phyloP scores from a whole-genome alignment of 176 grass and related monocot species.

The Aegilops longissima region DNA sequence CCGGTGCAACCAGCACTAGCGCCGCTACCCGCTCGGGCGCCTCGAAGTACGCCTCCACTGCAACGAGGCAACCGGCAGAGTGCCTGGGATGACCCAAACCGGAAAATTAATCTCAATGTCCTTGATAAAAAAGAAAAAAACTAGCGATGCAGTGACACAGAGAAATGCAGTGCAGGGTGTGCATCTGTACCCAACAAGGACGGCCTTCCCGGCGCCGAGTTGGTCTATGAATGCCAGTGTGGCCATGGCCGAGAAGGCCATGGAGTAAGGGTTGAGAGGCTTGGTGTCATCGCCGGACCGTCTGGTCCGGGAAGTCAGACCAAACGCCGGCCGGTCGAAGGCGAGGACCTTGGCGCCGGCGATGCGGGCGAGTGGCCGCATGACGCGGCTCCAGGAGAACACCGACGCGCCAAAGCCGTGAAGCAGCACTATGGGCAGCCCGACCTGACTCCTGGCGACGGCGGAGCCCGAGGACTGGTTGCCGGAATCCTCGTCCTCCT shows the following conservation, averaged over 20 bases:
- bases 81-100: constrained; percentile 65
- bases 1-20: constrained; percentile 77
- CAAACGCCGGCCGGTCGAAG: constrained; percentile 86
- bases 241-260: constrained; percentile 73
- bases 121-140: neutral
- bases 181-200: constrained; percentile 67
- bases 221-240: constrained; percentile 75
- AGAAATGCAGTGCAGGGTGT: neutral
- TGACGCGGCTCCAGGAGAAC: constrained; percentile 78
- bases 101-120: neutral
- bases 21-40: constrained; percentile 68
- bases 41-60: constrained; percentile 71
- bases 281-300: constrained; percentile 37
- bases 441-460: neutral
- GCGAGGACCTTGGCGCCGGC: constrained; percentile 77
- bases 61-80: constrained; percentile 86
- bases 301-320: constrained; percentile 53
- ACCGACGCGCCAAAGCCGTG: constrained; percentile 89
- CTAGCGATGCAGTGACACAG: neutral
- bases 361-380: constrained; percentile 55
- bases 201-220: constrained; percentile 44
- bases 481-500: constrained; percentile 18
- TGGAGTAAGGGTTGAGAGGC: constrained; percentile 77
- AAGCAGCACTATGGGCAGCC: constrained; percentile 62
- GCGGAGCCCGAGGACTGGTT: constrained; percentile 18